Conservation (phyloP, 805 yeast species). For the Saturnispora saitoi region DNA sequence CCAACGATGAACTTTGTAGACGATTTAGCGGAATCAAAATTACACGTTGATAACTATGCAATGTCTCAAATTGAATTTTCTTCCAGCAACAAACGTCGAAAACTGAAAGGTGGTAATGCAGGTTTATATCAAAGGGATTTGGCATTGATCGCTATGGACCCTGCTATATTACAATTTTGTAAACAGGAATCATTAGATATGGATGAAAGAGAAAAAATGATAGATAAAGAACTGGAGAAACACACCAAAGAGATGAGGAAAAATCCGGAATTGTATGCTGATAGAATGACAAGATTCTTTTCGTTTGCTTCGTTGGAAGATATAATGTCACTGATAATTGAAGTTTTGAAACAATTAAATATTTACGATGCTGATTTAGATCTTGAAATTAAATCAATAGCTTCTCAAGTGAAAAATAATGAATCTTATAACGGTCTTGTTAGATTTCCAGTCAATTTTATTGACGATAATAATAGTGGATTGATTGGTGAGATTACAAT, state of each 20-base stretch:
- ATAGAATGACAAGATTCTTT: constrained; percentile 45
- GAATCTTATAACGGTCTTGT: constrained; percentile 26
- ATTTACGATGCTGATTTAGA: constrained; percentile 21
- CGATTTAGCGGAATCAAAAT: constrained; percentile 22
- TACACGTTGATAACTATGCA: constrained; percentile 26
- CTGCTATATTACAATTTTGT: constrained; percentile 40
- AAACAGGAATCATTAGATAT: constrained; percentile 15
- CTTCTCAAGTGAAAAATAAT: constrained; percentile 21
- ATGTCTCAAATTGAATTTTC: constrained; percentile 37
- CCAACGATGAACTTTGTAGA: constrained; percentile 35
- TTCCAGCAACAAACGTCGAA: constrained; percentile 29
- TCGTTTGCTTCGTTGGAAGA: constrained; percentile 36
- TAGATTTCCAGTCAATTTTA: constrained; percentile 32
- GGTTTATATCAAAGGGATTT: constrained; percentile 17
- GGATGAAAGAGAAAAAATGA: constrained; percentile 20
- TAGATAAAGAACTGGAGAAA: constrained; percentile 19
- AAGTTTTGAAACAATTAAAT: constrained; percentile 37
- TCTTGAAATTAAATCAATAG: constrained; percentile 16
- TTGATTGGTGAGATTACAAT: constrained; percentile 42
- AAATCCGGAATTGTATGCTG: constrained; percentile 29
- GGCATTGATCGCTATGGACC: constrained; percentile 39
- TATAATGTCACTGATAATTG: constrained; percentile 33
- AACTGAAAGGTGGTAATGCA: constrained; percentile 23
- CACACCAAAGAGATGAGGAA: constrained; percentile 11
- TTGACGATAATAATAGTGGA: constrained; percentile 37